A percentile compares a stretch with the other conserved stretches of the same genome.
Conservation (phyloP, 306 rosid species). For the Luffa aegyptiaca region DNA sequence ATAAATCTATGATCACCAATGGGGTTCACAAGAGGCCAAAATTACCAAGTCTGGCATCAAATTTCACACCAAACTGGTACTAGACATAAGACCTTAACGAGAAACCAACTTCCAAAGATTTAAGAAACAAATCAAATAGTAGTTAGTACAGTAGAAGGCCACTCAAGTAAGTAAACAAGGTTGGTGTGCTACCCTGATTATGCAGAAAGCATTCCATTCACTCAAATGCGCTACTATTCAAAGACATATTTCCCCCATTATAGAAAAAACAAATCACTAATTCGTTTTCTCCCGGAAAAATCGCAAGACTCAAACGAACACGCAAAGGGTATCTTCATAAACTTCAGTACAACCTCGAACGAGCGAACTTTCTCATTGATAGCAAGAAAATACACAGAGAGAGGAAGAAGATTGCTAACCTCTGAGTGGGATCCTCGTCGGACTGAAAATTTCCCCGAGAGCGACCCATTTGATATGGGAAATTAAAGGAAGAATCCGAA, state of each 20-base stretch:
- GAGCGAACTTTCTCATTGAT: not conserved
- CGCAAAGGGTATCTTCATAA: not conserved
- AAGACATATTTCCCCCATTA: not conserved
- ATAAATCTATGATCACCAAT: not conserved
- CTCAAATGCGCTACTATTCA: not conserved
- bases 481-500: not conserved
- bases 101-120: not conserved
- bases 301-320: not conserved
- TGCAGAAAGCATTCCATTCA: not conserved
- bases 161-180: not conserved
- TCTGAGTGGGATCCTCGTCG: conserved; percentile 84
- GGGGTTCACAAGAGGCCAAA: conserved; percentile 1
- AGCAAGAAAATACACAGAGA: not conserved
- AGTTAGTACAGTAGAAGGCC: not conserved
- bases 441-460: conserved; percentile 85
- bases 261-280: not conserved
- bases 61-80: not conserved
- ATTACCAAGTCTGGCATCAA: not conserved
- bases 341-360: not conserved
- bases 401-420: conserved; percentile 27
- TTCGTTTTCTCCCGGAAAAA: not conserved
- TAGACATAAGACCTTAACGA: not conserved
- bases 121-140: not conserved
- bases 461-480: conserved; percentile 66
- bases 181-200: not conserved